Evolutionary conservation across 1,284 basidiomycete genomes (phyloP).

Genomic region (Irpex rosettiformis): DNA sequence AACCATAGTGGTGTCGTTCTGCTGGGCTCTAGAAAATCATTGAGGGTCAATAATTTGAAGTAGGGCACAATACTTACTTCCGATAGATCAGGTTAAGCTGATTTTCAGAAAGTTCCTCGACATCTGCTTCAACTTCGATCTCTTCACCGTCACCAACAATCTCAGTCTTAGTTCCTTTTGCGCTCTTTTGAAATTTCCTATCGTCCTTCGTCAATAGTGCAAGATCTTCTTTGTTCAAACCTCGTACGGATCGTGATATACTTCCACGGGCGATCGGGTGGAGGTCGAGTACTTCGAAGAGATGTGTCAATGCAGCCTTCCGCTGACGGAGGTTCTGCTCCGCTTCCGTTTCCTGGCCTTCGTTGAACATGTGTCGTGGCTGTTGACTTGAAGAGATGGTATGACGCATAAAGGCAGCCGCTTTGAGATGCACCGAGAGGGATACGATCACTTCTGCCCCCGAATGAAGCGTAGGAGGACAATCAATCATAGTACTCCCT

Average conservation of each 20-base stretch:
- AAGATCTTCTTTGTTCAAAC: constrained; percentile 39
- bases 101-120: constrained; percentile 74
- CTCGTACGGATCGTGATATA: constrained; percentile 26
- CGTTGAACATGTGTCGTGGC: constrained; percentile 48
- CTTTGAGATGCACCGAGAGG: constrained; percentile 61
- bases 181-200: constrained; percentile 27
- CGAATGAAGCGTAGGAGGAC: constrained; percentile 58
- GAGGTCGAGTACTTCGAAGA: constrained; percentile 65
- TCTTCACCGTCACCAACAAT: constrained; percentile 66
- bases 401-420: constrained; percentile 58
- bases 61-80: constrained; percentile 46
- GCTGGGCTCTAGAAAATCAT: constrained; percentile 63
- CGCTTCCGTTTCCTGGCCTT: constrained; percentile 71
- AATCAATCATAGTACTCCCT: constrained; percentile 66
- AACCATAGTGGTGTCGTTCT: constrained; percentile 71
- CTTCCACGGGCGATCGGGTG: constrained; percentile 39
- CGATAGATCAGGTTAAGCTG: constrained; percentile 81
- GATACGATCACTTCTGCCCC: constrained; percentile 72
- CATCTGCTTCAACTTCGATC: constrained; percentile 67
- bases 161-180: constrained; percentile 35
- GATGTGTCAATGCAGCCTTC: constrained; percentile 60
- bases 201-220: constrained; percentile 32
- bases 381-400: constrained; percentile 33
- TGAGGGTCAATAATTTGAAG: not conserved
- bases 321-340: constrained; percentile 76